Evolutionary conservation across 305 asterid species (phyloP), one percentile per base, ranked within the genome.

Genomic region (Plantago rigida): DNA sequence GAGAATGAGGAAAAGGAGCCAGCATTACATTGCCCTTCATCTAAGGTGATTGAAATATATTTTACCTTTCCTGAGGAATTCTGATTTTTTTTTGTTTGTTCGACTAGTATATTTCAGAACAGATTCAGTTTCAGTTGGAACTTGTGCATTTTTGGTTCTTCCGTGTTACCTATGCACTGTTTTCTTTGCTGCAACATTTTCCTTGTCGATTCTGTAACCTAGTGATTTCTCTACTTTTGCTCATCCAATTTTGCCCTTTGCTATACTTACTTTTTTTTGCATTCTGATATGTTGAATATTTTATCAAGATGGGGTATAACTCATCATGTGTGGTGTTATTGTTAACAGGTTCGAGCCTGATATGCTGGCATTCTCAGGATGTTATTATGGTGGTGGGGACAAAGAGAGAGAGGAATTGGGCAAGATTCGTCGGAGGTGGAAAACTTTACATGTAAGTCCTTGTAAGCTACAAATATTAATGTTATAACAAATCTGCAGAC

Each of bases 291-390:
- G 39, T 31, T 31, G 5, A 31, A 31, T 31, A 31, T 31, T 3
- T 31, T 57, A 60, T 47, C 47, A 50, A 31, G 57, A 39, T 13
- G 52, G 34, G 49, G 59, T 46, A 70, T 57, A 60, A 26, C 48
- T 51, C 56, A 63, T 69, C 44, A 46, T 52, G 52, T 22, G 50
- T 60, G 68, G 68, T 63, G 56, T 77, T 56, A 56, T 62, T 58
- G 36, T 57, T 62, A 64, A 56, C 91, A 92, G 99, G 87, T 92
- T 84, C 71, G 99, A 88, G 78, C 96, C 99, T 64, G 99, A 92
- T 74, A 92, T 88, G 96, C 96, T 92, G 76, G 99, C 99, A 65
- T 92, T 92, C 85, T 88, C 99, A 36, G 96, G 99, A 74, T 92
- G 99, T 62, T 92, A 88, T 75, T 89, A 84, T 54, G 99, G 97